phyloP scores from a whole-genome alignment of 257 asterid genomes.

The Plantago ovata region DNA sequence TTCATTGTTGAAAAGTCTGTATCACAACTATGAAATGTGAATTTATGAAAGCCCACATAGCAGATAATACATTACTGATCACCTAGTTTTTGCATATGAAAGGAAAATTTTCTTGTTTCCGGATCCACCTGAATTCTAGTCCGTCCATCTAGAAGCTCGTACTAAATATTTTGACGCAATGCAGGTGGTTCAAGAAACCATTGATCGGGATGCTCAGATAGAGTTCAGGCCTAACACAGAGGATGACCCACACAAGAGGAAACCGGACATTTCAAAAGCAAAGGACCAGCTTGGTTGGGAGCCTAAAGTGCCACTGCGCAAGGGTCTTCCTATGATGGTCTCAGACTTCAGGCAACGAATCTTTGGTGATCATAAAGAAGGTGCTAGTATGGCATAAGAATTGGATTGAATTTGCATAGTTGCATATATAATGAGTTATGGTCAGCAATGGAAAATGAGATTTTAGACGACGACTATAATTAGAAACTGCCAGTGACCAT shows the following conservation, averaged over 20 bases:
- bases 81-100: no score
- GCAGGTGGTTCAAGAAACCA: conserved; percentile 95
- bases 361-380: conserved; percentile 75
- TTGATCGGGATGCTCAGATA: conserved; percentile 80
- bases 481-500: no score
- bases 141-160: not conserved
- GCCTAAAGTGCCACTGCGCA: conserved; percentile 76
- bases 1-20: no score
- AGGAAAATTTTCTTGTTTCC: no score
- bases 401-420: not conserved
- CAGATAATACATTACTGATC: no score
- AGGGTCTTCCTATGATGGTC: conserved; percentile 95
- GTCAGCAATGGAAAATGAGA: not conserved
- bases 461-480: no score
- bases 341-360: conserved; percentile 85
- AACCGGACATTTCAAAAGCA: conserved; percentile 87
- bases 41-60: no score
- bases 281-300: conserved; percentile 90
- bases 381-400: not conserved
- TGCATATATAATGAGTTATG: not conserved
- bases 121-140: no score
- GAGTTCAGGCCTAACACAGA: conserved; percentile 89
- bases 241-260: conserved; percentile 97
- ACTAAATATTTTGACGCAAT: not conserved
- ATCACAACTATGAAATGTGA: no score